Conservation (phyloP, 1,139 yeast genomes). For the Suhomyces taliae region DNA sequence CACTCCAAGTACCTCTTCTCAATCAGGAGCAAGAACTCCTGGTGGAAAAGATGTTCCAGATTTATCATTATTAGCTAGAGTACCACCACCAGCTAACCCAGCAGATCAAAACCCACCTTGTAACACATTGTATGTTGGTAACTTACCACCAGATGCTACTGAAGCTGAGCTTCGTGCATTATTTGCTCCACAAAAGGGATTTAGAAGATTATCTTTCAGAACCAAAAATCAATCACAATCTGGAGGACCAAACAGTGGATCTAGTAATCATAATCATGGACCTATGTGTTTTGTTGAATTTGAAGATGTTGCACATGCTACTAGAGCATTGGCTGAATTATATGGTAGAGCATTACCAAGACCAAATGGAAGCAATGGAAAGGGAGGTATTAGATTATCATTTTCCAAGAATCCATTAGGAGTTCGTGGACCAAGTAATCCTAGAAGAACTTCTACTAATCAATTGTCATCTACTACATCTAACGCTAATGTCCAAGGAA, state of each 20-base stretch:
- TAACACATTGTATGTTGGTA: constrained; percentile 94
- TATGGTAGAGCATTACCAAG: constrained; percentile 84
- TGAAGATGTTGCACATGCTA: constrained; percentile 92
- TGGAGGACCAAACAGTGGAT: constrained; percentile 22
- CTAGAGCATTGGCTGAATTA: constrained; percentile 87
- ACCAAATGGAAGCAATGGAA: constrained; percentile 65
- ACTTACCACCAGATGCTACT: constrained; percentile 94
- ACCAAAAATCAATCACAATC: constrained; percentile 56
- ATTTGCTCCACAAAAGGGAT: constrained; percentile 88
- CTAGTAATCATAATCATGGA: constrained; percentile 63
- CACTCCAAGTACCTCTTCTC: constrained; percentile 9
- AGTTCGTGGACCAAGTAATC: constrained; percentile 72
- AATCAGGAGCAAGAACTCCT: constrained; percentile 1
- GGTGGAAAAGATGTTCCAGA: constrained; percentile 58
- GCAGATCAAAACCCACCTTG: constrained; percentile 99
- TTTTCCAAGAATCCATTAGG: constrained; percentile 96
- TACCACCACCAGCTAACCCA: constrained; percentile 97
- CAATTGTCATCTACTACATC: constrained; percentile 22
- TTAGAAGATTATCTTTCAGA: constrained; percentile 86
- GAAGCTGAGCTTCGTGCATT: constrained; percentile 88
- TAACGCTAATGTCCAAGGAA: constrained; percentile 11
- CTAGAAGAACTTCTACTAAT: constrained; percentile 43
- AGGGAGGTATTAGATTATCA: constrained; percentile 92
- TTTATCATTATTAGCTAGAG: constrained; percentile 67
- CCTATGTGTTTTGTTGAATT: constrained; percentile 99